These are phyloP conservation scores for Salicornia ramosissima DNA, from an alignment of 148 eudicot species.

Conservation along the genomic window DNA sequence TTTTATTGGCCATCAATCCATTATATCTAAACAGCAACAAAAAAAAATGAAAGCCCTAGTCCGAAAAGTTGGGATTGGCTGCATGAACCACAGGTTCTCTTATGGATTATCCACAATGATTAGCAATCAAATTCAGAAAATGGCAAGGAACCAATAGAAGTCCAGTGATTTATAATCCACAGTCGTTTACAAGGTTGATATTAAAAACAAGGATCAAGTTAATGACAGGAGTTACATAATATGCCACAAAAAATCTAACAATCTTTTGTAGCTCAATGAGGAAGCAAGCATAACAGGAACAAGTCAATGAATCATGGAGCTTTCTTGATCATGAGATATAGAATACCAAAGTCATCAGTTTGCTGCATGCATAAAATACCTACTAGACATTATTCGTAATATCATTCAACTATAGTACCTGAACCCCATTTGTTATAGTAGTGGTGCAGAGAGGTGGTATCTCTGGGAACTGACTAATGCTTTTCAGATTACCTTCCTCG, in stretches of 20 bases:
- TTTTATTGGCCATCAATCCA: not conserved
- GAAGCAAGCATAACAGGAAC: no score
- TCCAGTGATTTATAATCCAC: no score
- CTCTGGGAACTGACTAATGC: constrained; percentile 70
- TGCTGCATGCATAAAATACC: not conserved
- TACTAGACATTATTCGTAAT: not conserved
- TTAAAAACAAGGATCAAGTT: no score
- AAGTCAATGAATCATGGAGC: not conserved
- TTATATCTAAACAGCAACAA: constrained; percentile 2
- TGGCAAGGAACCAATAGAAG: no score
- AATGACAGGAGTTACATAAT: no score
- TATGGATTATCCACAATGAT: no score
- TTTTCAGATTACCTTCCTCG: constrained; percentile 36
- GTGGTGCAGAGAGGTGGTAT: constrained; percentile 58
- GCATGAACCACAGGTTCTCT: no score
- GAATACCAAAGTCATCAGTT: not conserved
- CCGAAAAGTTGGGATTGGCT: no score
- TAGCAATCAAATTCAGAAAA: no score
- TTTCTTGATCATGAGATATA: not conserved
- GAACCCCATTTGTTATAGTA: constrained; percentile 78
- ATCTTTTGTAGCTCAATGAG: no score
- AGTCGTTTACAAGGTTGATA: no score
- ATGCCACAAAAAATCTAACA: no score
- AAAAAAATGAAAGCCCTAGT: not conserved
- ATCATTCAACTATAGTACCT: constrained; percentile 49